phyloP scores from a whole-genome alignment of 768 basidiomycete species.

The Guyanaporus albipodus region DNA sequence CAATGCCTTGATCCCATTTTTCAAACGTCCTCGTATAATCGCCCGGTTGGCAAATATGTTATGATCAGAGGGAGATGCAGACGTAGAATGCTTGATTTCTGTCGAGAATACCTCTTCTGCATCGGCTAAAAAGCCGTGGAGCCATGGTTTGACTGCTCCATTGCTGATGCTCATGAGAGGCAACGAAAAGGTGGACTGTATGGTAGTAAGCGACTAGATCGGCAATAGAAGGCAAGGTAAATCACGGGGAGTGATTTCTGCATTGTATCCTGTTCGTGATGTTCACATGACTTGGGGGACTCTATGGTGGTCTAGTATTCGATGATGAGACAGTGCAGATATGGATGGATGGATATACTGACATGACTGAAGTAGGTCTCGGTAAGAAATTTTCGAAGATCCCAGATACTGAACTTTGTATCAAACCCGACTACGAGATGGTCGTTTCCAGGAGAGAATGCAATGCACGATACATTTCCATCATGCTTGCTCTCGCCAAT shows the following conservation, averaged over 20 bases:
- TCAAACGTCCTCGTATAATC: constrained; percentile 8
- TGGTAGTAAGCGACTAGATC: neutral
- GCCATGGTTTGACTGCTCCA: constrained; percentile 16
- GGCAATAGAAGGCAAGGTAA: neutral
- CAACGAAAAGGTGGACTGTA: constrained; percentile 7
- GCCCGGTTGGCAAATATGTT: constrained; percentile 15
- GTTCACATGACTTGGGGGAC: neutral
- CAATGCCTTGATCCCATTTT: neutral
- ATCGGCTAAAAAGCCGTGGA: constrained; percentile 8
- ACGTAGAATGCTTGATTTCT: constrained; percentile 3
- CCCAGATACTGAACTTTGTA: constrained; percentile 13
- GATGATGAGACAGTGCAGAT: neutral
- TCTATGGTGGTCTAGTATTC: neutral
- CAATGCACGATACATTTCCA: constrained; percentile 10
- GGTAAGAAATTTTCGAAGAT: constrained; percentile 3
- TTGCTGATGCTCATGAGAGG: constrained; percentile 18
- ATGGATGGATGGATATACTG: neutral
- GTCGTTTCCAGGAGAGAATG: constrained; percentile 10
- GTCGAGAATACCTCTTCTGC: constrained; percentile 8
- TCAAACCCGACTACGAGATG: constrained; percentile 2
- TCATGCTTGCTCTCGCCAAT: constrained; percentile 5
- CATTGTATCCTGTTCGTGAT: constrained; percentile 2
- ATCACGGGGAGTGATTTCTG: constrained; percentile 5
- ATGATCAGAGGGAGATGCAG: neutral
- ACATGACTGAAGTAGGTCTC: constrained; percentile 2